A percentile compares a stretch with the other conserved stretches of the same genome.
Conservation (phyloP, 805 yeast species). For the Crinitomyces ghanaensis region DNA sequence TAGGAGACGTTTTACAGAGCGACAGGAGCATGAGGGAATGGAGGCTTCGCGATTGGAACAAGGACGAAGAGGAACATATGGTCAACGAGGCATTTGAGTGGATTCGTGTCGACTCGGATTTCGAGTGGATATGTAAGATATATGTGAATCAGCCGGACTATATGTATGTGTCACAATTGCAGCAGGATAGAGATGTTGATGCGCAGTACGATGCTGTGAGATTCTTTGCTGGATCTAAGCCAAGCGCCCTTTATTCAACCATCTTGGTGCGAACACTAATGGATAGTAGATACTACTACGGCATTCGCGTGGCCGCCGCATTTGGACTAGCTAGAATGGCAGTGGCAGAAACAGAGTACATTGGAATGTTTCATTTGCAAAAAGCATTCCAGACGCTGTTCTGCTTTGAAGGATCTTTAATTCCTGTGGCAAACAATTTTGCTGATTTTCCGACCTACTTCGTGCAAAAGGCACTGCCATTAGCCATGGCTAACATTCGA, state of each 20-base stretch:
- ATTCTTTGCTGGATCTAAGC: conserved; percentile 55
- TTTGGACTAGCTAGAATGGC: conserved; percentile 62
- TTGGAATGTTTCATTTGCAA: conserved; percentile 64
- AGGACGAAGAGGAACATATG: conserved; percentile 56
- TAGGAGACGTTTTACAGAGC: conserved; percentile 68
- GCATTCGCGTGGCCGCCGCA: conserved; percentile 82
- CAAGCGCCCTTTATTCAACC: conserved; percentile 58
- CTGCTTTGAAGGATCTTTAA: conserved; percentile 56
- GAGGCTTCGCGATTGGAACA: conserved; percentile 60
- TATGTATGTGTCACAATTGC: conserved; percentile 88
- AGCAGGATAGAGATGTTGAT: conserved; percentile 90
- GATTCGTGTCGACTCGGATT: conserved; percentile 95
- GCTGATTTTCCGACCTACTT: conserved; percentile 56
- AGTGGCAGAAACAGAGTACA: conserved; percentile 44
- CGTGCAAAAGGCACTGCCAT: conserved; percentile 57
- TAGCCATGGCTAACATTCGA: conserved; percentile 46
- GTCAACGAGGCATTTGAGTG: conserved; percentile 89
- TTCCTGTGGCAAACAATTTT: conserved; percentile 77
- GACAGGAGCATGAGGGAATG: conserved; percentile 55
- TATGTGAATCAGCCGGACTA: conserved; percentile 83
- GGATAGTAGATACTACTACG: conserved; percentile 80
- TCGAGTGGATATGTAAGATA: conserved; percentile 86
- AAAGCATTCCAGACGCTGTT: conserved; percentile 56
- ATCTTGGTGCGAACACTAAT: conserved; percentile 66
- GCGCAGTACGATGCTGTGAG: conserved; percentile 82